Evolutionary conservation across 129 eudicot species (phyloP), one percentile per base, ranked within the genome.

Genomic region (Artemisia annua): DNA sequence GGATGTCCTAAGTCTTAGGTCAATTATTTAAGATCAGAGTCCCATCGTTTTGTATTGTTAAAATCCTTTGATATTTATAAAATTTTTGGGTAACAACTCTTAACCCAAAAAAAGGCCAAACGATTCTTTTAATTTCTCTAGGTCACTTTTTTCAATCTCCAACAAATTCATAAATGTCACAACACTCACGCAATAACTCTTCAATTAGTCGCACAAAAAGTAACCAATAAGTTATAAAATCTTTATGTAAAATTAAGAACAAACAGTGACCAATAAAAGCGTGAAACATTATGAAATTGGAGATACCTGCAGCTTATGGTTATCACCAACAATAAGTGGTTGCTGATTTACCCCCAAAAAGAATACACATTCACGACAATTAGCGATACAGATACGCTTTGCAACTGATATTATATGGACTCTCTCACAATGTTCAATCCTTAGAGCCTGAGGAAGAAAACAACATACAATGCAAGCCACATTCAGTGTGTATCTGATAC

Each of bases 251-350:
- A 7, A 7, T 39, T 39, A 39, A 9, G 49, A 51, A 17, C 52
- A n/a, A 16, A n/a, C 8, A 39, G 19, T 22, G 16, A 43, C 28
- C 14, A 35, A 63, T 63, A 10, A 4, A 19, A 35, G 50, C 32
- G 7, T 63, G 24, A 30, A 35, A 17, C 68, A 28, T 63, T 39
- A 57, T 18, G 63, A 5, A 57, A 57, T 16, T 44, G 64, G 24
- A 70, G 70, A 48, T 54, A 88, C 99, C 93, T 88, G 97, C 67
- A 94, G 79, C 74, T 94, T 94, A 82, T 94, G 99, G 87, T 94
- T 94, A 81, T 94, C 99, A 70, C 99, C 99, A 83, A 90, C 96
- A 81, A 94, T 77, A 59, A 94, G 99, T 48, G 99, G 99, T 64
- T 77, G 93, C 75, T 94, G 99, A 75, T 94, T 94, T 49, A 94